A percentile compares a stretch with the other conserved stretches of the same genome.
phyloP scores from a whole-genome alignment of 2,329 filamentous ascomycete genomes.

The Penicillium sp. region DNA sequence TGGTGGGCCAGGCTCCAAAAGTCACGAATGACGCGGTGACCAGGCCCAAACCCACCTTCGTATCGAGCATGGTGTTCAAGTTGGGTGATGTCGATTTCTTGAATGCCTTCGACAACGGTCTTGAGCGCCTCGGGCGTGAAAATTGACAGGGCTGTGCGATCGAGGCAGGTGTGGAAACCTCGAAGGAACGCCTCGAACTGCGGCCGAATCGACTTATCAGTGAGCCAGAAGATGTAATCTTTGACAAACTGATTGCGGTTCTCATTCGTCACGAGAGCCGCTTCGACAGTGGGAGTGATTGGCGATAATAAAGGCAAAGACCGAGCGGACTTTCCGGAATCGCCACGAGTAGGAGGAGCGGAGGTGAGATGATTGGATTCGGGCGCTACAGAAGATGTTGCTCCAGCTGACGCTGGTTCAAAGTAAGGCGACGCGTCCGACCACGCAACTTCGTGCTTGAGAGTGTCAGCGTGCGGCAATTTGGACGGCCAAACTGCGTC shows the following conservation, averaged over 20 bases:
- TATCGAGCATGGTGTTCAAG: slow-evolving; percentile 74
- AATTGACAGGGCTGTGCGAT: slow-evolving; percentile 69
- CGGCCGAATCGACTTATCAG: slow-evolving; percentile 71
- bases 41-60: slow-evolving; percentile 72
- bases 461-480: not conserved
- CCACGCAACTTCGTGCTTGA: slow-evolving; percentile 22
- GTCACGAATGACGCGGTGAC: slow-evolving; percentile 68
- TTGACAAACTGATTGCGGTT: slow-evolving; percentile 78
- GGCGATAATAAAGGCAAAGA: slow-evolving; percentile 29
- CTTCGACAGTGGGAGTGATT: slow-evolving; percentile 50
- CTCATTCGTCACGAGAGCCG: slow-evolving; percentile 74
- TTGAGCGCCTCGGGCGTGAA: slow-evolving; percentile 72
- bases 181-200: slow-evolving; percentile 79
- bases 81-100: slow-evolving; percentile 75
- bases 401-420: slow-evolving; percentile 21
- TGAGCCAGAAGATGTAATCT: slow-evolving; percentile 84
- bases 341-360: too few species aligned
- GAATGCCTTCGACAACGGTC: slow-evolving; percentile 77
- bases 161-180: slow-evolving; percentile 77
- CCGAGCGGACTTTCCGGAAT: slow-evolving; percentile 2
- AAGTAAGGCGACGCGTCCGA: slow-evolving; percentile 26
- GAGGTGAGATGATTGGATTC: slow-evolving; percentile 17
- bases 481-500: slow-evolving; percentile 40
- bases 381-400: slow-evolving; percentile 27
- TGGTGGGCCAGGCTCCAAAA: slow-evolving; percentile 85